Percentiles rank a stretch among this genome's conserved stretches.
phyloP scores from a whole-genome alignment of 2,329 filamentous ascomycete species.

The Delphinella strobiligena region DNA sequence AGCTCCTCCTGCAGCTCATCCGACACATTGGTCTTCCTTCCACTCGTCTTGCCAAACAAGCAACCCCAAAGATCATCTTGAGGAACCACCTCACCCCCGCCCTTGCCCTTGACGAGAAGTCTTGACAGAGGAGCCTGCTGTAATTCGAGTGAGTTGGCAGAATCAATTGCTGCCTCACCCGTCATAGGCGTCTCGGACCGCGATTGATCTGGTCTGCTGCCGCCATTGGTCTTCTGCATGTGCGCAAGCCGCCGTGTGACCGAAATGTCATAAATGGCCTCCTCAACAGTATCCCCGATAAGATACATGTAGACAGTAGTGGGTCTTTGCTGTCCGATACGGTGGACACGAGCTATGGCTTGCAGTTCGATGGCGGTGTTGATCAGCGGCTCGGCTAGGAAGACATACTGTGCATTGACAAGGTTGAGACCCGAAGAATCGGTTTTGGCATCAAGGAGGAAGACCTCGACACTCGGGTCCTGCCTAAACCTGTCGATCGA shows the following conservation, averaged over 20 bases:
- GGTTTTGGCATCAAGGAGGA: constrained; percentile 78
- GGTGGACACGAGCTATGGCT: constrained; percentile 86
- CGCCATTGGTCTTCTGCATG: constrained; percentile 34
- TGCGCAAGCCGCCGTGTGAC: constrained; percentile 69
- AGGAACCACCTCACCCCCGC: constrained; percentile 67
- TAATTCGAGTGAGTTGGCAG: constrained; percentile 73
- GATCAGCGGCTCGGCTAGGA: constrained; percentile 85
- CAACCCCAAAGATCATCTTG: constrained; percentile 79
- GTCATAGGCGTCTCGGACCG: constrained; percentile 24
- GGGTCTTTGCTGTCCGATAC: constrained; percentile 77
- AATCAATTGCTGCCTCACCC: constrained; percentile 56
- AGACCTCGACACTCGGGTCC: constrained; percentile 63
- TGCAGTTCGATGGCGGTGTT: constrained; percentile 92
- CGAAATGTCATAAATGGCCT: constrained; percentile 80
- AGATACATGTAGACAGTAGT: constrained; percentile 96
- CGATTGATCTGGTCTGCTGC: constrained; percentile 20
- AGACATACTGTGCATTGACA: constrained; percentile 85
- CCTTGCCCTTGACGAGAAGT: constrained; percentile 57
- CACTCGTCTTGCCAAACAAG: constrained; percentile 54
- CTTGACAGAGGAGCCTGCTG: constrained; percentile 59
- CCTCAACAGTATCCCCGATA: constrained; percentile 80
- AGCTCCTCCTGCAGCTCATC: constrained; percentile 31
- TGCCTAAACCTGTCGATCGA: constrained; percentile 68
- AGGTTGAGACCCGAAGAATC: constrained; percentile 84
- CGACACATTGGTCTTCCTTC: constrained; percentile 7